Base-by-base conservation (phyloP, 805 yeast genomes). In the Saturnispora gosingensis region DNA sequence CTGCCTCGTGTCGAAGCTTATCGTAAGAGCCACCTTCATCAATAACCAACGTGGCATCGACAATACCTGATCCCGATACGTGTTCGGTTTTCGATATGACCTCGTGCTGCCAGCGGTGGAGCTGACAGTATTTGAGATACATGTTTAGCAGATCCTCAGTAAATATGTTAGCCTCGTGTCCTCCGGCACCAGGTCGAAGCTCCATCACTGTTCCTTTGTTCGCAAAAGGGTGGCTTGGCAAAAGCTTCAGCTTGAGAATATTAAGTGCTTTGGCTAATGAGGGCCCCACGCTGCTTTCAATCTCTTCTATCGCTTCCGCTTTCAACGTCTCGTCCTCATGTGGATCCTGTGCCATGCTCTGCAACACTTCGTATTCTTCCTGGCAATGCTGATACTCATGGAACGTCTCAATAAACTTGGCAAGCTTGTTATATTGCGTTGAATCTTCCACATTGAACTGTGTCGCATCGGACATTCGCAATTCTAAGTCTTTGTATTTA, bases 141-240 rank as follows among this genome's bases (percentile, higher is more conserved):
- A 93, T 88, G 53, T 76, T 75, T 54, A 88, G 67, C 52, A 93
- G 68, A 62, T 93, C 93, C 39, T 76, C 77, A 0, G 98, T 80
- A 66, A 93, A 93, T 13, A 93, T 76, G 63, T 83, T 82, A 0
- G 99, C 97, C 63, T 93, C 99, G 5, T 82, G 78, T 3, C 99
- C 99, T 15, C 99, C 99, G 2, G 91, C 88, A 7, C 99, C 99
- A 0, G 98, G 97, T 52, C 97, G 74, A 13, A 93, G 68, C 65
- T 93, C 99, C 18, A 93, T 57, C 2, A 93, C 71, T 45, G 96
- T 83, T 0, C 93, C 81, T 55, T 78, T 80, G 45, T 86, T 93
- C 3, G 83, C 77, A 64, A 85, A 86, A 44, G 81, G 82, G 57
- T 85, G 83, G 3, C 86, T 80, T 2, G 97, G 97, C 22, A 91